Evolutionary conservation across 2,329 filamentous ascomycete genomes (phyloP), one percentile per base, ranked within the genome.

Genomic region (Endoconidiophora laricicola): DNA sequence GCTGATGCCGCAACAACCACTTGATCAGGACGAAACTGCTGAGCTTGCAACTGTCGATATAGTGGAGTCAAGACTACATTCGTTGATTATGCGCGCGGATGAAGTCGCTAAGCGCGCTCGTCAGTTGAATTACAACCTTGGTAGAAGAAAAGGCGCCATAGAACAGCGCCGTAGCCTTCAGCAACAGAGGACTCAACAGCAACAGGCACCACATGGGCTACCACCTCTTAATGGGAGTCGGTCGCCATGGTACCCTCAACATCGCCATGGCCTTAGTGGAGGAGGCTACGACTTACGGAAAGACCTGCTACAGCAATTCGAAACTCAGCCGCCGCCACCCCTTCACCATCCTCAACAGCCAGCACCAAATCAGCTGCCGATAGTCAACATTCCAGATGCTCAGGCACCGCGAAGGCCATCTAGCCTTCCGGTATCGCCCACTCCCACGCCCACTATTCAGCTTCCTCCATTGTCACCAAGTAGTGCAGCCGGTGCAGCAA

Each of bases 31-130:
- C 60, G 87, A 94, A 64, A 78, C 81, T 60, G 86, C 86, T 56
- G 86, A 94, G 61, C 65, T 93, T 37, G 85, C 80, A 10, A 90
- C 86, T 0, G 68, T 93, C 58, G 85, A 91, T 58, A 88, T 93
- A 46, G 64, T 94, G 24, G 85, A 94, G 63, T 78, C 81, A 62
- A 82, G 86, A 54, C 68, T 93, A 36, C 76, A 78, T 37, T 74
- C 83, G 56, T 74, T 94, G 41, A 86, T 84, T 57, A 85, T 86
- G 60, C 78, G 81, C 59, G 86, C 86, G 3, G 86, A 93, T 60
- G 81, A 86, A 67, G 79, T 74, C 14, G 71, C 71, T 14, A 64
- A 66, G 29, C 66, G 66, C 56, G 70, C 86, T 10, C 74, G 85
- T 38, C 83, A 90, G 61, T 73, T 94, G 16, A 88, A 87, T 57